These are phyloP conservation scores for Endotrypanum monterogeii DNA, from an alignment of 208 protist genomes.

Conservation along the genomic window DNA sequence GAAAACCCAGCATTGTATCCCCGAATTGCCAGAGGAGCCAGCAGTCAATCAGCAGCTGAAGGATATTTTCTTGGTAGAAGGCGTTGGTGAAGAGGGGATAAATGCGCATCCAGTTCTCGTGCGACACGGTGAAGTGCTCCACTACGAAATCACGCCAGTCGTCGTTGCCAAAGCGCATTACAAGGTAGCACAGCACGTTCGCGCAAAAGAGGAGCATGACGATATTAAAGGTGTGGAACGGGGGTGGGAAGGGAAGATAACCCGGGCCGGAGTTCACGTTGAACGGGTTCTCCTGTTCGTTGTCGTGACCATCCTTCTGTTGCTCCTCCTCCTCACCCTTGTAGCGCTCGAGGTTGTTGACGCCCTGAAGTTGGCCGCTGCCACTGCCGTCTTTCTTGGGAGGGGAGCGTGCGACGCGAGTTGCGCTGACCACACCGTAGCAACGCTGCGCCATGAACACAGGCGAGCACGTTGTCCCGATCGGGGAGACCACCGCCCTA, in stretches of 20 bases:
- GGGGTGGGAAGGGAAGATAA: constrained; percentile 83
- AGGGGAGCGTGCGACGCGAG: background rate
- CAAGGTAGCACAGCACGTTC: constrained; percentile 76
- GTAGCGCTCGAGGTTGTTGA: constrained; percentile 52
- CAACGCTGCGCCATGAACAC: constrained; percentile 8
- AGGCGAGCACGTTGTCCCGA: background rate
- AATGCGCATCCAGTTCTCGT: constrained; percentile 75
- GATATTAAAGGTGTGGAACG: constrained; percentile 90
- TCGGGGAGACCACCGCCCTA: background rate
- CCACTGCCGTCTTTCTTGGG: constrained; percentile 11
- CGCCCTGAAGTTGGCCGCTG: constrained; percentile 51
- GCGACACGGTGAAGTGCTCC: constrained; percentile 87
- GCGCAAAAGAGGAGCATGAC: constrained; percentile 82
- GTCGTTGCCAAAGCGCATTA: constrained; percentile 82
- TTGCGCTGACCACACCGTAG: constrained; percentile 12
- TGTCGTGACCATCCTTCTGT: constrained; percentile 31
- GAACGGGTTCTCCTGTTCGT: constrained; percentile 71
- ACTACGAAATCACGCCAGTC: constrained; percentile 84
- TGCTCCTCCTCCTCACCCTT: constrained; percentile 65
- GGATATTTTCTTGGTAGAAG: constrained; percentile 88
- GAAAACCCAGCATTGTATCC: constrained; percentile 84
- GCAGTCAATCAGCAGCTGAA: constrained; percentile 86
- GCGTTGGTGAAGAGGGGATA: constrained; percentile 89
- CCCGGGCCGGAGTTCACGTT: constrained; percentile 46
- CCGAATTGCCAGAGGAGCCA: constrained; percentile 88